phyloP scores from a whole-genome alignment of 805 yeast species.

The Ogataea trehaloabstinens region DNA sequence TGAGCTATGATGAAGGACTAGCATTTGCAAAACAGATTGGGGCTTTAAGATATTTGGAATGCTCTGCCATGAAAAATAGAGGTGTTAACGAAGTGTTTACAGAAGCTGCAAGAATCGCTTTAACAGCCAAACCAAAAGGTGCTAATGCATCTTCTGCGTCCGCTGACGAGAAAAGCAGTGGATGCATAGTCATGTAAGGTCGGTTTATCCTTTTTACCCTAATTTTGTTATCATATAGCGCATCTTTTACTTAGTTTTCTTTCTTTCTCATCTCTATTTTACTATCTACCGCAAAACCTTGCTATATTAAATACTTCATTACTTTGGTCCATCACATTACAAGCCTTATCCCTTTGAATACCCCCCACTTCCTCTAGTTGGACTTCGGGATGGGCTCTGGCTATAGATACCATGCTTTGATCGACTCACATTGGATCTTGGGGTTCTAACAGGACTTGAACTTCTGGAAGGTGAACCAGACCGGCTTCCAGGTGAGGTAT shows the following conservation, averaged over 20 bases:
- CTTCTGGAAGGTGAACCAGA: slow-evolving; percentile 11
- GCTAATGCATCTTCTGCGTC: slow-evolving; percentile 46
- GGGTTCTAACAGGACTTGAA: slow-evolving; percentile 8
- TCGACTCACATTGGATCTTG: slow-evolving; percentile 1
- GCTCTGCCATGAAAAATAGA: slow-evolving; percentile 93
- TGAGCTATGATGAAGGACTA: slow-evolving; percentile 90
- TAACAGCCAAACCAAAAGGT: slow-evolving; percentile 84
- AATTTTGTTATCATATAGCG: neutral
- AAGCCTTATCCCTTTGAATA: neutral
- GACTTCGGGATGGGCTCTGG: slow-evolving; percentile 8
- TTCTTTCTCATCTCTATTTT: neutral
- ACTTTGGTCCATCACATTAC: too few species aligned
- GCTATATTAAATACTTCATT: slow-evolving; percentile 1
- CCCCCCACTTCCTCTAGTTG: neutral
- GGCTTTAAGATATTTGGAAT: slow-evolving; percentile 90
- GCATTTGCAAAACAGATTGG: slow-evolving; percentile 91
- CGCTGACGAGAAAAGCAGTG: slow-evolving; percentile 12
- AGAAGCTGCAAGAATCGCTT: slow-evolving; percentile 96
- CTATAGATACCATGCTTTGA: neutral
- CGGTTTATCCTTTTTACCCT: too few species aligned
- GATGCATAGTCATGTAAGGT: slow-evolving; percentile 29
- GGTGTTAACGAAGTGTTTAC: slow-evolving; percentile 99
- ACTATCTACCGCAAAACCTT: neutral
- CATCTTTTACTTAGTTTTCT: neutral
- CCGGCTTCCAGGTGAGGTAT: slow-evolving; percentile 12